These are phyloP conservation scores for Viola pubescens DNA, from an alignment of 441 rosid genomes.

Conservation along the genomic window DNA sequence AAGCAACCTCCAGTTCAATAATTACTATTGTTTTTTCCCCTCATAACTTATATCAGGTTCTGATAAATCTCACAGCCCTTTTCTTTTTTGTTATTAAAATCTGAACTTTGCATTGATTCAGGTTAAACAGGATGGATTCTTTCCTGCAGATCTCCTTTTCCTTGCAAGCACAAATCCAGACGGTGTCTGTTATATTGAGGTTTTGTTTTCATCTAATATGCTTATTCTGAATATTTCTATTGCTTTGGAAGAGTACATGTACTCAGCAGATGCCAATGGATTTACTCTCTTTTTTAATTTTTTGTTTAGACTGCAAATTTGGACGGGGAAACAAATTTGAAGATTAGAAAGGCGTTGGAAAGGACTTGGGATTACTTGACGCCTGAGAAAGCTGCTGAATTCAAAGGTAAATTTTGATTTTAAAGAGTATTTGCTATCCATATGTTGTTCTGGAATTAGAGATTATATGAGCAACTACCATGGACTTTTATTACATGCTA, in stretches of 20 bases:
- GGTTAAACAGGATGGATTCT: slow-evolving; percentile 91
- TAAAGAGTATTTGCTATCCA: too few relatives aligned
- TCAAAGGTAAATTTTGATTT: slow-evolving; percentile 51
- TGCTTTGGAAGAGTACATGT: background rate
- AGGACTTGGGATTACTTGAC: slow-evolving; percentile 94
- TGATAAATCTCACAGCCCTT: background rate
- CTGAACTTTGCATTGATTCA: slow-evolving; percentile 31
- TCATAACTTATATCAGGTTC: background rate
- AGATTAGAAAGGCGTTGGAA: slow-evolving; percentile 96
- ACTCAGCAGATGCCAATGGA: background rate
- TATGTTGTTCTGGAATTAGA: too few relatives aligned
- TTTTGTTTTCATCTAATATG: slow-evolving; percentile 19
- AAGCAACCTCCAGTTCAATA: too few relatives aligned
- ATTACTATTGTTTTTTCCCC: too few relatives aligned
- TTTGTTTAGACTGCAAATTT: slow-evolving; percentile 85
- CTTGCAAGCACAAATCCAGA: slow-evolving; percentile 88
- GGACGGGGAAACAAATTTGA: slow-evolving; percentile 99
- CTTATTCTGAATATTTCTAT: background rate
- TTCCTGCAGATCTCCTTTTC: slow-evolving; percentile 93
- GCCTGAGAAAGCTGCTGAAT: slow-evolving; percentile 83
- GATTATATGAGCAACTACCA: too few relatives aligned
- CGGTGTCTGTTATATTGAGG: slow-evolving; percentile 98
- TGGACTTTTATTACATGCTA: too few relatives aligned
- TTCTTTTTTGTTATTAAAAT: background rate
- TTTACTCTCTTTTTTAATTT: slow-evolving; percentile 10